Evolutionary conservation across 2,329 filamentous ascomycete genomes (phyloP).

Genomic region (Neonectria magnoliae): DNA sequence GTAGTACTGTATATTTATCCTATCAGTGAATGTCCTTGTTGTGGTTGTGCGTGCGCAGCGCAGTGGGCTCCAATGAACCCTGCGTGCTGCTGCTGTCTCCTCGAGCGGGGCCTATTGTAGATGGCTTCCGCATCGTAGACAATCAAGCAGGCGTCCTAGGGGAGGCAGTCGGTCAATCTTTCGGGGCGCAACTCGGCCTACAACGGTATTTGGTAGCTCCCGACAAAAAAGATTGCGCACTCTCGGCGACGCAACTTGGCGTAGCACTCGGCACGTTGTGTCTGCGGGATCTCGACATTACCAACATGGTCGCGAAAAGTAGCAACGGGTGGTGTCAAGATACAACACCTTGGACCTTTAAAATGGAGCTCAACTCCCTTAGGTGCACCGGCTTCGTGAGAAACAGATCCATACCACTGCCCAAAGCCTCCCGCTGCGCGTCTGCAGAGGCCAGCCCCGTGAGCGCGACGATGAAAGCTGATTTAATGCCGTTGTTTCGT

Average conservation of each 20-base stretch:
- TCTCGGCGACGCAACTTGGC: background rate
- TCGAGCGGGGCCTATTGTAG: background rate
- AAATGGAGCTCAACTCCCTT: constrained; percentile 47
- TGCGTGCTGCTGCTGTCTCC: background rate
- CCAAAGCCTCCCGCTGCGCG: constrained; percentile 62
- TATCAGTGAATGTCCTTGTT: no score
- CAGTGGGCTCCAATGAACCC: background rate
- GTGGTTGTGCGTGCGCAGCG: background rate
- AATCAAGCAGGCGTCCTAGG: background rate
- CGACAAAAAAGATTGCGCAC: no score
- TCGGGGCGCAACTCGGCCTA: no score
- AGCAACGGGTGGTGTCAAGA: background rate
- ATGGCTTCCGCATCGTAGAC: background rate
- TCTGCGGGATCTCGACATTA: background rate
- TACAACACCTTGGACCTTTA: background rate
- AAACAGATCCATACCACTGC: constrained; percentile 63
- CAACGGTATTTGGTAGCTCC: no score
- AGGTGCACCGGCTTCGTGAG: constrained; percentile 63
- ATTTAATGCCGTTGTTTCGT: constrained; percentile 50
- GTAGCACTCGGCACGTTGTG: background rate
- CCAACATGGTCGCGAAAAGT: background rate
- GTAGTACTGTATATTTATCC: background rate
- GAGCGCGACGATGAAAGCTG: constrained; percentile 61
- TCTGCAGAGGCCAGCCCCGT: constrained; percentile 61
- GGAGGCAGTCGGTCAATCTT: no score